These are phyloP conservation scores for Pythium oligandrum DNA, from an alignment of 352 stramenopile species.

Conservation along the genomic window DNA sequence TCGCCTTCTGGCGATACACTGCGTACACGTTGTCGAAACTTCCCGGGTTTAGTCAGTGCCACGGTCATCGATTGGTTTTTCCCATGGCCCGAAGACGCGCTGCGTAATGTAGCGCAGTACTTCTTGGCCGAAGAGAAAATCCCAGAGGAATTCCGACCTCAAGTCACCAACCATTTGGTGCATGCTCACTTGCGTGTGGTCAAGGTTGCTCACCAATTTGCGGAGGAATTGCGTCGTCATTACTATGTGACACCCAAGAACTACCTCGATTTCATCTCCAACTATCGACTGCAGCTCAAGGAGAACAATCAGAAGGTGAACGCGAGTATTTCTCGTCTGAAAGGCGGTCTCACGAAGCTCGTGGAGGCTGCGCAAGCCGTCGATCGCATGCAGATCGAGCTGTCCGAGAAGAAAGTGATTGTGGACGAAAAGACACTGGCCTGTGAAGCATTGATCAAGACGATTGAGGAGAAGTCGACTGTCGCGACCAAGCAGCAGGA, in stretches of 20 bases:
- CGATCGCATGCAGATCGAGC: constrained; percentile 91
- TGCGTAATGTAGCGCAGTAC: constrained; percentile 91
- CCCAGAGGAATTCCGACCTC: constrained; percentile 73
- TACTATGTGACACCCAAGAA: constrained; percentile 98
- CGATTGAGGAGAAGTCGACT: constrained; percentile 92
- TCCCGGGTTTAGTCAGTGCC: constrained; percentile 90
- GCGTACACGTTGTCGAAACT: constrained; percentile 92
- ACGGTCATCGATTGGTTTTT: constrained; percentile 97
- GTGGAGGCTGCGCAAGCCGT: constrained; percentile 91
- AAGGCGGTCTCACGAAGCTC: constrained; percentile 92
- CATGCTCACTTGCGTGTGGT: constrained; percentile 91
- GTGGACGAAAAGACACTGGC: constrained; percentile 93
- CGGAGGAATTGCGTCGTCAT: constrained; percentile 85
- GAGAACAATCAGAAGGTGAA: constrained; percentile 89
- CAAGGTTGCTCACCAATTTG: constrained; percentile 86
- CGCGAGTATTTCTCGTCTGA: constrained; percentile 85
- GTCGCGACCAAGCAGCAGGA: constrained; percentile 91
- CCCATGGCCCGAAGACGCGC: constrained; percentile 91
- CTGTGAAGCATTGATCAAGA: constrained; percentile 92
- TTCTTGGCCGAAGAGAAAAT: constrained; percentile 92
- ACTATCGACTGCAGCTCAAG: constrained; percentile 90
- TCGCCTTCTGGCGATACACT: constrained; percentile 91
- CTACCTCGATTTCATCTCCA: constrained; percentile 94
- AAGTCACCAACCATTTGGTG: constrained; percentile 89
- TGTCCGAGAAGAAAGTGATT: constrained; percentile 93